phyloP scores from a whole-genome alignment of 768 basidiomycete genomes.

The Xanthoconium purpureum region DNA sequence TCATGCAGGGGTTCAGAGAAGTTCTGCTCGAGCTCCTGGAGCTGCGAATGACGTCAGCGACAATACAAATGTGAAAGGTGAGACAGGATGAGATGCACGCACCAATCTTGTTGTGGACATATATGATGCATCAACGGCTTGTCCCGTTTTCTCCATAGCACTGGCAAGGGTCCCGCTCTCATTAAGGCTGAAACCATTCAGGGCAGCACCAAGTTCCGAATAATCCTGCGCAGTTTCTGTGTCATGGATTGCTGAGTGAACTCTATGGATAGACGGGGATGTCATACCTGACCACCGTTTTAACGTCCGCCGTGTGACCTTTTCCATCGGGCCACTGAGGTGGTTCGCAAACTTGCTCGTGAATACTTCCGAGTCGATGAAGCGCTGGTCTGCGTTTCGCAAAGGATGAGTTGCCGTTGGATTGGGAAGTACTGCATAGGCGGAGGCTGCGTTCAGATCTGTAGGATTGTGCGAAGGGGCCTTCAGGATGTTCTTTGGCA shows the following conservation, averaged over 20 bases:
- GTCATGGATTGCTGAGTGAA: constrained; percentile 5
- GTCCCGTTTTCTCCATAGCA: constrained; percentile 94
- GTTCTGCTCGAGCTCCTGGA: constrained; percentile 91
- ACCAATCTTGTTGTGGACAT: constrained; percentile 89
- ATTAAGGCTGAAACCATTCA: constrained; percentile 92
- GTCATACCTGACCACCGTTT: constrained; percentile 90
- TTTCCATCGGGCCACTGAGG: constrained; percentile 90
- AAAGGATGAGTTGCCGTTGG: constrained; percentile 87
- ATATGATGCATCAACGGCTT: constrained; percentile 92
- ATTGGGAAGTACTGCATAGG: constrained; percentile 83
- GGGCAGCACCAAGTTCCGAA: constrained; percentile 83
- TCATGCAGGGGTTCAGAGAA: constrained; percentile 97
- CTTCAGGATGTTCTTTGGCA: constrained; percentile 95
- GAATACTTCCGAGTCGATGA: constrained; percentile 93
- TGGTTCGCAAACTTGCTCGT: constrained; percentile 95
- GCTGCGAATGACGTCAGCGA: constrained; percentile 41
- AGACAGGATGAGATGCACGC: constrained; percentile 25
- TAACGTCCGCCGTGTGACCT: constrained; percentile 85
- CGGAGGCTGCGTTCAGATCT: constrained; percentile 64
- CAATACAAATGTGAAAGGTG: constrained; percentile 1
- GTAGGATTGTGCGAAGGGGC: constrained; percentile 95
- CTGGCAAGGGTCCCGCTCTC: constrained; percentile 70
- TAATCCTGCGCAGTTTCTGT: constrained; percentile 82
- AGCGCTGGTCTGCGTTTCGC: constrained; percentile 91
- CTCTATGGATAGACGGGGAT: constrained; percentile 1